phyloP scores from a whole-genome alignment of 441 rosid genomes.

The Pelargonium australe region DNA sequence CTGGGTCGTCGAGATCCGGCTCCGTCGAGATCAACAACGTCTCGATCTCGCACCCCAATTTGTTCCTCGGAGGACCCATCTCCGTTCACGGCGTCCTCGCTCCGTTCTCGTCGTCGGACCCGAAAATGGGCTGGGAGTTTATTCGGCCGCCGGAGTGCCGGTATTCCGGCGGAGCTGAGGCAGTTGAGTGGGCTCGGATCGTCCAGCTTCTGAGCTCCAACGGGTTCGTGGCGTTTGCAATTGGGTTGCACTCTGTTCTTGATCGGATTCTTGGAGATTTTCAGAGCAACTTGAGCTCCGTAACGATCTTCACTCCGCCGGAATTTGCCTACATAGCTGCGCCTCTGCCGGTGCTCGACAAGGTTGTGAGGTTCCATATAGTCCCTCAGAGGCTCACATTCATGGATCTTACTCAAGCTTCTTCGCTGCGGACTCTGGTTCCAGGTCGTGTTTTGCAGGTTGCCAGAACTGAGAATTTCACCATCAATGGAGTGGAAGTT shows the following conservation, averaged over 20 bases:
- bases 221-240: constrained; percentile 61
- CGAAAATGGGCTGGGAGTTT: constrained; percentile 29
- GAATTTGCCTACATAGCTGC: constrained; percentile 42
- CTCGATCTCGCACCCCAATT: constrained; percentile 50
- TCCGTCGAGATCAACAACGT: constrained; percentile 52
- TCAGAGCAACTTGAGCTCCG: constrained; percentile 32
- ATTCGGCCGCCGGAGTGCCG: constrained; percentile 34
- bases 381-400: constrained; percentile 36
- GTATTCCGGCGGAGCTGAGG: constrained; percentile 21
- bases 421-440: constrained; percentile 35
- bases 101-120: constrained; percentile 40
- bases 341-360: constrained; percentile 44
- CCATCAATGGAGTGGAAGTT: constrained; percentile 45
- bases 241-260: constrained; percentile 60
- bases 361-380: constrained; percentile 50
- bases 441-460: constrained; percentile 38
- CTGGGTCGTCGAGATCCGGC: background rate
- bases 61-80: constrained; percentile 52
- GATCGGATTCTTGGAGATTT: constrained; percentile 41
- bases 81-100: constrained; percentile 63
- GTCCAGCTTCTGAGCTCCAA: constrained; percentile 52
- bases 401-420: constrained; percentile 32
- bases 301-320: constrained; percentile 63
- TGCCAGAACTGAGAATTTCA: constrained; percentile 12
- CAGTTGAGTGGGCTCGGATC: constrained; percentile 50